Base-by-base conservation (phyloP, 2,329 filamentous ascomycete genomes). In the Aspergillus arachidicola region DNA sequence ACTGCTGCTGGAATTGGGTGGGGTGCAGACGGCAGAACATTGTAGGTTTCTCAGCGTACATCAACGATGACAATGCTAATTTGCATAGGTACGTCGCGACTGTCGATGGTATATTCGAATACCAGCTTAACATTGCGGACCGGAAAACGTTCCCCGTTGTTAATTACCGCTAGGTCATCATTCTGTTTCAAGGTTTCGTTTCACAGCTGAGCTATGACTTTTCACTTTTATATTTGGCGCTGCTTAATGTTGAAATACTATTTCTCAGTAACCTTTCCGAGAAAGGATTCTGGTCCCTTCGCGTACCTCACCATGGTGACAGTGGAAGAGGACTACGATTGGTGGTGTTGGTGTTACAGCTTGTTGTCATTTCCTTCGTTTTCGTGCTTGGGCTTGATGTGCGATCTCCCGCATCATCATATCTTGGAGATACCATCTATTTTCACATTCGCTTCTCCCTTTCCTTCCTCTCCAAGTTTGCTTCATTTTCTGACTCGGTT, bases 1-100 rank as follows among this genome's bases (percentile, higher is more conserved):
- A 77, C 79, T 19, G 82, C 81, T 19, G 81, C 81, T 61, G 81
- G 81, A 23, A 73, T 83, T 57, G 81, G 81, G 10, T 83, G 81
- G 78, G 80, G 80, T 59, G 74, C 72, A 10, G 80, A 83, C 71
- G 81, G 80, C 21, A 75, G 78, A 68, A 80, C 76, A 61, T 65
- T 83, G 81, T 83, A 73, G 76, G 81, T 77, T 77, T 26, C n/a
- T 10, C n/a, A 12, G 7, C 16, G 16, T 21, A 51, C 28, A 32
- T 32, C 21, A 6, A 32, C 4, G 30, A 51, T 32, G 28, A 51
- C 28, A 21, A 58, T 38, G 21, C 67, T 69, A 59, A 68, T 54
- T 41, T 55, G 16, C 56, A 28, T 64, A 83, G 81, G 65, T 83
- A 80, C 63, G 76, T 82, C 64, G 81, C 78, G n/a, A 82, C 81